Conservation (phyloP, 2,329 filamentous ascomycete species). For the Stemphylium beticola region DNA sequence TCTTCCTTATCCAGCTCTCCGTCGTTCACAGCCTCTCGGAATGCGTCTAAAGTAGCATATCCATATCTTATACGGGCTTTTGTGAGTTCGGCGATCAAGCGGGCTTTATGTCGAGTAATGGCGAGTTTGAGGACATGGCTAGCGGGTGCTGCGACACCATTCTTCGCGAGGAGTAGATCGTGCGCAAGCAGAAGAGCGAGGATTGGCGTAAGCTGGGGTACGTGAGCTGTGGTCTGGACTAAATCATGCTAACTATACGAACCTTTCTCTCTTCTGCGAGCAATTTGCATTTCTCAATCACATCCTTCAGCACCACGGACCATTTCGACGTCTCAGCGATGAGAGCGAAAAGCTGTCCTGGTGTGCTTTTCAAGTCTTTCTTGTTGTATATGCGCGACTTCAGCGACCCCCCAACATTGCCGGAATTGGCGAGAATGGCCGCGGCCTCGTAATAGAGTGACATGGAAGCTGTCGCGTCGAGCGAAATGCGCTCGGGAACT, state of each 20-base stretch:
- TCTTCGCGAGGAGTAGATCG: slow-evolving; percentile 81
- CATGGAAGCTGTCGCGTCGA: slow-evolving; percentile 61
- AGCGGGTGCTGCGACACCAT: slow-evolving; percentile 79
- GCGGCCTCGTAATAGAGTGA: slow-evolving; percentile 95
- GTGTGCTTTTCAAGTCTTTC: slow-evolving; percentile 75
- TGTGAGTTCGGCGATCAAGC: slow-evolving; percentile 81
- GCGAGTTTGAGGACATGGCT: slow-evolving; percentile 78
- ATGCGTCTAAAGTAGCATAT: slow-evolving; percentile 69
- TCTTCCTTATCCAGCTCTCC: slow-evolving; percentile 34
- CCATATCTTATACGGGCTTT: slow-evolving; percentile 76
- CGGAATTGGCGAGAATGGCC: slow-evolving; percentile 69
- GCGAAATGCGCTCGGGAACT: slow-evolving; percentile 5
- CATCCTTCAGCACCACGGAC: slow-evolving; percentile 82
- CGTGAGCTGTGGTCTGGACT: slow-evolving; percentile 10
- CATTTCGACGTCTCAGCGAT: slow-evolving; percentile 89
- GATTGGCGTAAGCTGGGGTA: slow-evolving; percentile 72
- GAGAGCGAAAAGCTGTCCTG: slow-evolving; percentile 84
- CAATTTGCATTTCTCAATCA: slow-evolving; percentile 81
- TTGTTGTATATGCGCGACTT: slow-evolving; percentile 83
- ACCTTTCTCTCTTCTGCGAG: slow-evolving; percentile 86
- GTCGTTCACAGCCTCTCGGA: slow-evolving; percentile 65
- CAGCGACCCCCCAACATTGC: slow-evolving; percentile 77
- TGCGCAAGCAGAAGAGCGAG: slow-evolving; percentile 84
- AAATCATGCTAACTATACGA: slow-evolving; percentile 5
- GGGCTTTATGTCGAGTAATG: slow-evolving; percentile 80